Evolutionary conservation across 768 basidiomycete species (phyloP), one percentile per base, ranked within the genome.

Genomic region (Boletus eberwhitei): DNA sequence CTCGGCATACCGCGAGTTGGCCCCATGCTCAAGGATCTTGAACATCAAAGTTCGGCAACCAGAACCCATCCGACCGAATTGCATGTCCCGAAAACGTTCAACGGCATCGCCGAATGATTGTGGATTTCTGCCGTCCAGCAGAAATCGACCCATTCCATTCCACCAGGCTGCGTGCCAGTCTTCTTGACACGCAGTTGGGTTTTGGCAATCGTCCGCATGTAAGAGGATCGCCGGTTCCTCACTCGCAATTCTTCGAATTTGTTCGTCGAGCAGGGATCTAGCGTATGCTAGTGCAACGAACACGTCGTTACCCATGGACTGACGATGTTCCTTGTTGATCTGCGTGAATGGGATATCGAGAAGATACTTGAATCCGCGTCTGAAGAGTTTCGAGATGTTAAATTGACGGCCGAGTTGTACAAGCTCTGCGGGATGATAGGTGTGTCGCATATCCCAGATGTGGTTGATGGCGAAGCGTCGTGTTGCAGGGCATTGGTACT

Each of bases 101-200:
- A 64, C 32, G 8, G 59, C 56, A 13, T 9, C 34, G 3, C 3
- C 6, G 19, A 48, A 67, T 11, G 58, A 47, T 29, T 55, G 56
- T 3, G 57, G 56, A 26, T 60, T 60, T 11, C 54, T 39, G 2
- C 60, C 57, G 40, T 67, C 57, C 6, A 67, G 52, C 9, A 67
- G 42, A 24, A 53, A 65, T 0, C 52, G 38, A 1, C 57, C 62
- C 56, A 63, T 65, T 1, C 58, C 57, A 31, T 60, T 63, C 62
- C 60, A 65, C 50, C 50, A 50, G 2, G 35, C 40, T 2, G 13
- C 0, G 14, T 24, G 48, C 40, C 50, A 50, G 32, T 42, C 50
- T 5, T 42, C 31, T 34, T 22, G 13, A 13, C 40, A 50, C 5
- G 11, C 31, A 8, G 2, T 2, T 7, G 39, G 32, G 16, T 34